These are phyloP conservation scores for Boletus speciosus DNA, from an alignment of 768 basidiomycete genomes.

Conservation along the genomic window DNA sequence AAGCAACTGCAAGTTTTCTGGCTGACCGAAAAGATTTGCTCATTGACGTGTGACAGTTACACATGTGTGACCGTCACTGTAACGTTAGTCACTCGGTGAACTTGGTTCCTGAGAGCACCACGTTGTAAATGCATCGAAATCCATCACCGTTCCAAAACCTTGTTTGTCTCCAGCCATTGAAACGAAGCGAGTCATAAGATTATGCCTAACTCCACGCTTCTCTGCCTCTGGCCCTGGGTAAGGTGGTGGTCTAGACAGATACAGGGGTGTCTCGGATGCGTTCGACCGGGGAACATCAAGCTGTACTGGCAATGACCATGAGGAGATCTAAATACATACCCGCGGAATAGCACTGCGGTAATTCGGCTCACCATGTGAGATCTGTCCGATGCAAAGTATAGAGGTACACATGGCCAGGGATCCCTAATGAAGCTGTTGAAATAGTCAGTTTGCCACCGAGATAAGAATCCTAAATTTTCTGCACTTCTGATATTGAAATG, in stretches of 20 bases:
- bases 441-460: conserved; percentile 3
- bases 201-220: conserved; percentile 40
- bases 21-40: conserved; percentile 17
- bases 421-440: conserved; percentile 53
- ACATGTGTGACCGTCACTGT: conserved; percentile 18
- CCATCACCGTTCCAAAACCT: conserved; percentile 43
- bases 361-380: conserved; percentile 61
- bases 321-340: not conserved
- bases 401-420: conserved; percentile 50
- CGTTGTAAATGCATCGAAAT: conserved; percentile 20
- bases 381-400: conserved; percentile 69
- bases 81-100: conserved; percentile 8
- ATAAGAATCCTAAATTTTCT: conserved; percentile 8
- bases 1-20: not conserved
- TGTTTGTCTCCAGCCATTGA: conserved; percentile 38
- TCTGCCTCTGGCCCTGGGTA: conserved; percentile 47
- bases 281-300: conserved; percentile 2
- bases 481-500: conserved; percentile 44
- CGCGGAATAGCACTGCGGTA: conserved; percentile 11
- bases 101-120: conserved; percentile 18
- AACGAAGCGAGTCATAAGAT: conserved; percentile 60
- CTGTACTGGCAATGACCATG: not conserved
- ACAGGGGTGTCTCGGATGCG: conserved; percentile 23
- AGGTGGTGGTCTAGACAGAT: conserved; percentile 44
- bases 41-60: conserved; percentile 17